Conservation (phyloP, 2,329 filamentous ascomycete species). For the Aschersonia sp. region DNA sequence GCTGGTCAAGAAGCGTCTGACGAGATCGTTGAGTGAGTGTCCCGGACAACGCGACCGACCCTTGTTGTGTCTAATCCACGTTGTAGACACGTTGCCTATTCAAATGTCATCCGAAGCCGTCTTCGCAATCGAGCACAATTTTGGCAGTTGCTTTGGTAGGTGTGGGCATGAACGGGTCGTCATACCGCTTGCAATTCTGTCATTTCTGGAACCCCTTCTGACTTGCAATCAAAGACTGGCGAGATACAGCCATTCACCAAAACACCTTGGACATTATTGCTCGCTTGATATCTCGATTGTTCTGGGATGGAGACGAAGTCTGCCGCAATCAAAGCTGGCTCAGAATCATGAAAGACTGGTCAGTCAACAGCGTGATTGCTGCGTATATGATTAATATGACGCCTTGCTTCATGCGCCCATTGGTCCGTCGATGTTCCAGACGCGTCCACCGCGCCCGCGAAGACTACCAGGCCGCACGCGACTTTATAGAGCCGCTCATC, state of each 20-base stretch:
- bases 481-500: slow-evolving; percentile 5
- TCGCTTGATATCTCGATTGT: slow-evolving; percentile 5
- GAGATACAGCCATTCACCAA: slow-evolving; percentile 2
- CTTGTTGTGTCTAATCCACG: no score
- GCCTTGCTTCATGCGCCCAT: slow-evolving; percentile 2
- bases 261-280: slow-evolving; percentile 3
- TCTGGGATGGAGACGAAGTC: slow-evolving; percentile 5
- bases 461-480: slow-evolving; percentile 4
- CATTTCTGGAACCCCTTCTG: not conserved
- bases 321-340: slow-evolving; percentile 4
- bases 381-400: slow-evolving; percentile 6
- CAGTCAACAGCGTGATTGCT: slow-evolving; percentile 5
- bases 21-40: slow-evolving; percentile 3
- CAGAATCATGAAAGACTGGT: slow-evolving; percentile 5
- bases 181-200: not conserved
- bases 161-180: not conserved
- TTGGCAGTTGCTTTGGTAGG: slow-evolving; percentile 1
- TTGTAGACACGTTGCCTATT: slow-evolving; percentile 1
- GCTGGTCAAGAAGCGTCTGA: slow-evolving; percentile 5
- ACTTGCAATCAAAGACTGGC: slow-evolving; percentile 1
- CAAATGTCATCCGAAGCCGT: slow-evolving; percentile 5
- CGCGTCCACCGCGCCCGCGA: slow-evolving; percentile 2
- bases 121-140: slow-evolving; percentile 4
- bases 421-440: slow-evolving; percentile 3
- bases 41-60: not conserved